Conservation (phyloP, 768 basidiomycete species). For the Infundibulicybe gibba region DNA sequence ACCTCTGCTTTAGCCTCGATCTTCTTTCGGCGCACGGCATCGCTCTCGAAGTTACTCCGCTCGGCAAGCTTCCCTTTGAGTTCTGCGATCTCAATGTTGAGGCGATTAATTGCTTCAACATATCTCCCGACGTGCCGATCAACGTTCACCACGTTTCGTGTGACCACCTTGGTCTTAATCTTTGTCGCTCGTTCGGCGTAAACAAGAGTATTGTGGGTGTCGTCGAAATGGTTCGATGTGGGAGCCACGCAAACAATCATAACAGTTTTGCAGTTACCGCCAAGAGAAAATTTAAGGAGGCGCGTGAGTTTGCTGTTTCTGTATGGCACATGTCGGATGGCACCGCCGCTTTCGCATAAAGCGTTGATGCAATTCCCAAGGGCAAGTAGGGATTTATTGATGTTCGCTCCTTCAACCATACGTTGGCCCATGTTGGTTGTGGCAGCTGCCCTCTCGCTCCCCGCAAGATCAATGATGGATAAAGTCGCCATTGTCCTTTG, state of each 20-base stretch:
- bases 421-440: conserved; percentile 97
- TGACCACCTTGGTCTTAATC: conserved; percentile 97
- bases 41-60: conserved; percentile 59
- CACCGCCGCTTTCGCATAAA: conserved; percentile 90
- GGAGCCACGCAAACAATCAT: conserved; percentile 99
- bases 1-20: conserved; percentile 72
- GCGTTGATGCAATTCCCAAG: conserved; percentile 99
- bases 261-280: conserved; percentile 98
- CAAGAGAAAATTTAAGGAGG: conserved; percentile 94
- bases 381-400: conserved; percentile 97
- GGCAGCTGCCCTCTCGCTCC: conserved; percentile 94
- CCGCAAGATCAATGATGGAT: conserved; percentile 97
- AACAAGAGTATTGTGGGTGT: conserved; percentile 96
- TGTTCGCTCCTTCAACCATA: conserved; percentile 98
- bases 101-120: conserved; percentile 88
- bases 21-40: conserved; percentile 62
- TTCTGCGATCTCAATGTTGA: conserved; percentile 79
- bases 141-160: conserved; percentile 92
- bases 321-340: conserved; percentile 89
- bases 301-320: conserved; percentile 98
- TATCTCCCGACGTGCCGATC: conserved; percentile 95
- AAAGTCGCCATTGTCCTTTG: conserved; percentile 84
- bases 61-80: conserved; percentile 84
- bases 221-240: conserved; percentile 93
- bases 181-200: conserved; percentile 98